Evolutionary conservation across 2,329 filamentous ascomycete species (phyloP).

Genomic region (Fusarium tricinctum): DNA sequence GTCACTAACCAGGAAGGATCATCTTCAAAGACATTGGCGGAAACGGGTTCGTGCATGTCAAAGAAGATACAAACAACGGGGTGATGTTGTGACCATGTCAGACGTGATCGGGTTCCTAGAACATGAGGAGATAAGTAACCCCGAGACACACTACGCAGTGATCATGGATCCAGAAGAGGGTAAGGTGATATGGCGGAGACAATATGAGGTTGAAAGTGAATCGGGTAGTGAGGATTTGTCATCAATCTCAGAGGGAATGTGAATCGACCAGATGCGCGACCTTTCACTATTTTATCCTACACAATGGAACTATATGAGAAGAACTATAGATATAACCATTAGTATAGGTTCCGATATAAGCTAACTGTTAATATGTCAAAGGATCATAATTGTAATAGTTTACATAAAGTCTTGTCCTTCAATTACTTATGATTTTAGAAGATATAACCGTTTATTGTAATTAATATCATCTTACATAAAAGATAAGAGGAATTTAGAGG

Average conservation of each 20-base stretch:
- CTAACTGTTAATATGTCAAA: too few species aligned
- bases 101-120: slow-evolving; percentile 49
- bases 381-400: too few species aligned
- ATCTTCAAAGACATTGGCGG: slow-evolving; percentile 43
- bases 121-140: slow-evolving; percentile 48
- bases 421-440: too few species aligned
- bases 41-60: slow-evolving; percentile 4
- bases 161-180: slow-evolving; percentile 64
- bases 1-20: slow-evolving; percentile 46
- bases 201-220: slow-evolving; percentile 7
- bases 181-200: slow-evolving; percentile 48
- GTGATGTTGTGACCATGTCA: slow-evolving; percentile 20
- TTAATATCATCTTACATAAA: too few species aligned
- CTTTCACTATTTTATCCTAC: not conserved
- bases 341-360: too few species aligned
- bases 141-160: slow-evolving; percentile 53
- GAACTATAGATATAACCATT: too few species aligned
- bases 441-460: too few species aligned
- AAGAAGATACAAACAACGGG: not conserved
- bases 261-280: too few species aligned
- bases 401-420: too few species aligned
- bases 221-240: not conserved
- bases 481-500: too few species aligned
- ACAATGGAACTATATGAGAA: too few species aligned
- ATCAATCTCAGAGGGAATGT: too few species aligned